Conservation (phyloP, 768 basidiomycete species). For the Sarcodon aspratus region DNA sequence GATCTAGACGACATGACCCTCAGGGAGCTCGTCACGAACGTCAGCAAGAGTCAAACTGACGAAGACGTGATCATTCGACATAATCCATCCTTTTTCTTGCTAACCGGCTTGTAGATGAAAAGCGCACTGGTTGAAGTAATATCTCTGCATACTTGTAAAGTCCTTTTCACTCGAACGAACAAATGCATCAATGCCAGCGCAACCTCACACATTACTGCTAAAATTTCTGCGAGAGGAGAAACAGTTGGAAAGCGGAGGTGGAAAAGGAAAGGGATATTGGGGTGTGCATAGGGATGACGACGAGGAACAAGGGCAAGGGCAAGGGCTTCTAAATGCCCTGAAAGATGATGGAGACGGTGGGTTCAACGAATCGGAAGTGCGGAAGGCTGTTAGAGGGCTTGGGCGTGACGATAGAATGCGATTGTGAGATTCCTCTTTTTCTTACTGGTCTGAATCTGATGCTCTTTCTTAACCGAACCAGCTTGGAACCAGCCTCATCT, state of each 20-base stretch:
- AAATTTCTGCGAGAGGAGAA: conserved; percentile 46
- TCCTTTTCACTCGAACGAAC: conserved; percentile 66
- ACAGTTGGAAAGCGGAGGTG: conserved; percentile 14
- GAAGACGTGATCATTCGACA: conserved; percentile 41
- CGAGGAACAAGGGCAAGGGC: conserved; percentile 31
- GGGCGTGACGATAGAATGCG: conserved; percentile 61
- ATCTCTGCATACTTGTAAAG: conserved; percentile 36
- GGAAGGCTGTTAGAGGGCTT: conserved; percentile 49
- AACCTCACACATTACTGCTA: conserved; percentile 78
- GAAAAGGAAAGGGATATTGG: conserved; percentile 50
- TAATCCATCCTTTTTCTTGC: background rate
- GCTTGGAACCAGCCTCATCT: too few relatives aligned
- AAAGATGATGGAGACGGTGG: conserved; percentile 35
- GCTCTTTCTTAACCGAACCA: too few relatives aligned
- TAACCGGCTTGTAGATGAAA: conserved; percentile 26
- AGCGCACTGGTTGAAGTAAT: conserved; percentile 28
- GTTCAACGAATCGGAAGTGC: conserved; percentile 62
- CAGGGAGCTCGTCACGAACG: conserved; percentile 60
- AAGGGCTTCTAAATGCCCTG: conserved; percentile 36
- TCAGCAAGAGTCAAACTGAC: conserved; percentile 63
- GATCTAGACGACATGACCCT: conserved; percentile 51
- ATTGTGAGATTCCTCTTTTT: conserved; percentile 34
- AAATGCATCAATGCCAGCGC: conserved; percentile 68
- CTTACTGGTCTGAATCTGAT: too few relatives aligned
- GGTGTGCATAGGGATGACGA: conserved; percentile 45